Conservation (phyloP, 352 stramenopile species). For the Phytophthora aleatoria region DNA sequence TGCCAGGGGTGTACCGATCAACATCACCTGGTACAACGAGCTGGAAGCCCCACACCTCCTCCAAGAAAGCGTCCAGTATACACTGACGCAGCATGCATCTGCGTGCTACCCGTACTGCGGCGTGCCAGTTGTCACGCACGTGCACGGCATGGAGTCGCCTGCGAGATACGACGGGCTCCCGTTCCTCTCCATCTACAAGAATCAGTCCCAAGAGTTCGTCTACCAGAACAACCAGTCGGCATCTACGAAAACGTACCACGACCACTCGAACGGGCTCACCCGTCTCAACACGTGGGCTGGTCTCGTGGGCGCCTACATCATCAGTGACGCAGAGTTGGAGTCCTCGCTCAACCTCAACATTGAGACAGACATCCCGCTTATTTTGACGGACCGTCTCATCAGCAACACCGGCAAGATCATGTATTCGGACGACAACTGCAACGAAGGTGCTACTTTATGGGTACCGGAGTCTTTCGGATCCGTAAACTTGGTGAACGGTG, state of each 20-base stretch:
- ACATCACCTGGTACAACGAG: slow-evolving; percentile 51
- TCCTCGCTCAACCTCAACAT: slow-evolving; percentile 52
- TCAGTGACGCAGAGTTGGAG: slow-evolving; percentile 47
- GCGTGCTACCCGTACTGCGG: slow-evolving; percentile 62
- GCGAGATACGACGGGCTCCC: slow-evolving; percentile 54
- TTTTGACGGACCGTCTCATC: slow-evolving; percentile 53
- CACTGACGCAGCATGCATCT: slow-evolving; percentile 41
- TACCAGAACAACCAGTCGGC: slow-evolving; percentile 68
- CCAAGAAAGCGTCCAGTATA: slow-evolving; percentile 38
- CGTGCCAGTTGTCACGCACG: slow-evolving; percentile 53
- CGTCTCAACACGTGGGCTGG: slow-evolving; percentile 69
- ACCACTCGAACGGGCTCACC: slow-evolving; percentile 58
- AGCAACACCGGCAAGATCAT: slow-evolving; percentile 45
- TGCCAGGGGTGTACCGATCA: slow-evolving; percentile 36
- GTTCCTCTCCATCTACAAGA: slow-evolving; percentile 55
- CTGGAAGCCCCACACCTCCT: slow-evolving; percentile 46
- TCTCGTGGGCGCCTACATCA: slow-evolving; percentile 59
- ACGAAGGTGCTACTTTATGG: slow-evolving; percentile 41
- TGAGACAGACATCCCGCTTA: slow-evolving; percentile 56
- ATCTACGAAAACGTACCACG: slow-evolving; percentile 63
- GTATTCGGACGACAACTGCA: slow-evolving; percentile 62
- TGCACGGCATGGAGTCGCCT: slow-evolving; percentile 59
- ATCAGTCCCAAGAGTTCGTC: slow-evolving; percentile 52
- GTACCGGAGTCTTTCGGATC: slow-evolving; percentile 61
- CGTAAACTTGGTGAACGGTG: slow-evolving; percentile 60